phyloP scores from a whole-genome alignment of 192 early-diverging fungal genomes.

The Lobosporangium transversale region DNA sequence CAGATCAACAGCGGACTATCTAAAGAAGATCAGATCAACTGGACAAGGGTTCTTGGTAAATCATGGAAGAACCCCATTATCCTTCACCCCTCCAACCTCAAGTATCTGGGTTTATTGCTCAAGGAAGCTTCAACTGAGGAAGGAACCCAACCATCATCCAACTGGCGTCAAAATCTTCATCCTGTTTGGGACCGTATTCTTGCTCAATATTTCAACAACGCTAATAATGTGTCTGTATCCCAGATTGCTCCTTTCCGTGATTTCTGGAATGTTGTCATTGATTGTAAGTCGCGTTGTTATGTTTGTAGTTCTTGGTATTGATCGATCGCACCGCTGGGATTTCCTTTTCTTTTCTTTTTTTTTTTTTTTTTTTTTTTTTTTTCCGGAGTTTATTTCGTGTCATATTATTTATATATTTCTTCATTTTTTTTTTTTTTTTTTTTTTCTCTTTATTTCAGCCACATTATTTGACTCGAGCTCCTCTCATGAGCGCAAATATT shows the following conservation, averaged over 20 bases:
- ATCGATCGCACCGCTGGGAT: no score
- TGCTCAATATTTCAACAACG: constrained; percentile 59
- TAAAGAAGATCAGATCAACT: constrained; percentile 42
- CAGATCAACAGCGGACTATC: constrained; percentile 35
- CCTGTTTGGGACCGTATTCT: constrained; percentile 82
- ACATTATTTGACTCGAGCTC: constrained; percentile 77
- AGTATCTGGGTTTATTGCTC: constrained; percentile 41
- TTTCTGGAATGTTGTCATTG: constrained; percentile 85
- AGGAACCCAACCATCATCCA: constrained; percentile 55
- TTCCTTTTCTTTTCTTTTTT: no score
- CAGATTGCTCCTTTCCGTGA: constrained; percentile 69
- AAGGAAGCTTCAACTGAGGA: constrained; percentile 51
- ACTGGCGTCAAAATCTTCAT: constrained; percentile 85
- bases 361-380: no score
- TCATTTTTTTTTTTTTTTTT: neutral
- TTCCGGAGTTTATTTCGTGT: no score
- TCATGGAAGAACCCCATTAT: constrained; percentile 50
- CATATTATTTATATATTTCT: no score
- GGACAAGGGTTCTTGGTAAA: constrained; percentile 39
- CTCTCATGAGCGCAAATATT: constrained; percentile 87
- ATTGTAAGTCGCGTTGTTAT: constrained; percentile 58
- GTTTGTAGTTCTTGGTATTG: neutral
- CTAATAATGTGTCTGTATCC: constrained; percentile 47
- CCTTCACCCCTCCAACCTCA: constrained; percentile 47
- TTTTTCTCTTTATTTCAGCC: constrained; percentile 48